These are phyloP conservation scores for Colletotrichum cereale DNA, from an alignment of 2,329 filamentous ascomycete genomes.

Conservation along the genomic window DNA sequence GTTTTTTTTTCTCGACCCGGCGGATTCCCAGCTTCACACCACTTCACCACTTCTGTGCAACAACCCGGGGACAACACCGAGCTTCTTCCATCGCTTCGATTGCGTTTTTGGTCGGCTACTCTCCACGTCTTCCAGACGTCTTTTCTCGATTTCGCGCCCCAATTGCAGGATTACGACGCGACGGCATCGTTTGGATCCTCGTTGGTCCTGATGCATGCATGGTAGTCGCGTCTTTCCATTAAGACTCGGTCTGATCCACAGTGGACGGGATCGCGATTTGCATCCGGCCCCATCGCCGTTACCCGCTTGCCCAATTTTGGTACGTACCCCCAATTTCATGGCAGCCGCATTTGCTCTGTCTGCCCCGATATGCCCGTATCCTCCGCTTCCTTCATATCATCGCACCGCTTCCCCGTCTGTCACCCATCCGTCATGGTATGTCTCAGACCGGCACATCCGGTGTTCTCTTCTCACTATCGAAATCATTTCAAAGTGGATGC, in stretches of 20 bases:
- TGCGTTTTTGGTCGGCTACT: neutral
- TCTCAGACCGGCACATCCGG: conserved; percentile 6
- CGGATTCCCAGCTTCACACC: neutral
- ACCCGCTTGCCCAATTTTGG: conserved; percentile 26
- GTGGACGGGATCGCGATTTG: conserved; percentile 39
- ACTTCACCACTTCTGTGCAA: conserved; percentile 1
- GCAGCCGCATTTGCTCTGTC: conserved; percentile 6
- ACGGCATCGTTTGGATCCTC: conserved; percentile 12
- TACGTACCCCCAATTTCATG: conserved; percentile 16
- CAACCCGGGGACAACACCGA: neutral
- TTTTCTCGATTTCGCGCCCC: neutral
- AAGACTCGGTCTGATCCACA: conserved; percentile 40
- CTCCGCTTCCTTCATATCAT: conserved; percentile 12
- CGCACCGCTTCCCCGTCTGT: neutral
- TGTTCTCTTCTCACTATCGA: conserved; percentile 6
- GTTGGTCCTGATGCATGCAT: conserved; percentile 31
- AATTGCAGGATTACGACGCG: neutral
- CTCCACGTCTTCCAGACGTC: neutral
- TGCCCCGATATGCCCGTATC: conserved; percentile 3
- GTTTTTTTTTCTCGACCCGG: neutral
- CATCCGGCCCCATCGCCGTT: conserved; percentile 35
- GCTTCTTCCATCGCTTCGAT: neutral
- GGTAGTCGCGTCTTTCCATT: conserved; percentile 30
- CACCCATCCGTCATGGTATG: conserved; percentile 4
- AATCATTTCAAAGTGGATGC: conserved; percentile 14